Base-by-base conservation (phyloP, 148 eudicot species). In the Silene conica region DNA sequence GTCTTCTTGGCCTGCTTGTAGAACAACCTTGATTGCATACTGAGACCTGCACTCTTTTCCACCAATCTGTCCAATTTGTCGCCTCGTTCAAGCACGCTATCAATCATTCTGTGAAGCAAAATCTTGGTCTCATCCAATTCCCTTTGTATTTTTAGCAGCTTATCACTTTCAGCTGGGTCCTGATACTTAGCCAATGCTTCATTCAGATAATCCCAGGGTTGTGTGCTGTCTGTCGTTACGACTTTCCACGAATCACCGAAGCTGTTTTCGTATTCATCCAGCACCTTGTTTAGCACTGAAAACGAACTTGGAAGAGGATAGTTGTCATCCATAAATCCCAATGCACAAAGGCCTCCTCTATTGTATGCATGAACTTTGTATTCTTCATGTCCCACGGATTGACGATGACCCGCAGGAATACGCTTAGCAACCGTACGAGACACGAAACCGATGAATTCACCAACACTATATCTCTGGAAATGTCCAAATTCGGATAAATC, bases 151-250 rank as follows among this genome's bases (percentile, higher is more conserved):
- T 82, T 89, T 82, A 95, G 80, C 81, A 95, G 87, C 86, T 92
- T 95, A 84, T 95, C 99, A 62, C 97, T 96, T 84, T 90, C 96
- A 73, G 96, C 97, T 78, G 98, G 97, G 57, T 95, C 97, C 94
- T 95, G 96, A 77, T 87, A 95, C 77, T 87, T 92, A 69, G 85
- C 46, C 68, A 96, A 86, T 72, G 99, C 96, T 63, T 90, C 92
- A 80, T 81, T 78, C 77, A 96, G 81, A 79, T 88, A 92, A 6
- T 97, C 90, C 97, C 99, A 92, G 59, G 91, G 91, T 77, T 95
- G 84, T 50, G 83, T 77, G 62, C 73, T 70, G 82, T 95, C 99
- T 67, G 87, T 69, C 65, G 85, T 86, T 20, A 73, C 85, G 73
- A 76, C 76, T 78, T 78, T 89, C 99, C 97, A 95, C 67, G 99